Conservation (phyloP, 768 basidiomycete species). For the Tricholoma sp. region DNA sequence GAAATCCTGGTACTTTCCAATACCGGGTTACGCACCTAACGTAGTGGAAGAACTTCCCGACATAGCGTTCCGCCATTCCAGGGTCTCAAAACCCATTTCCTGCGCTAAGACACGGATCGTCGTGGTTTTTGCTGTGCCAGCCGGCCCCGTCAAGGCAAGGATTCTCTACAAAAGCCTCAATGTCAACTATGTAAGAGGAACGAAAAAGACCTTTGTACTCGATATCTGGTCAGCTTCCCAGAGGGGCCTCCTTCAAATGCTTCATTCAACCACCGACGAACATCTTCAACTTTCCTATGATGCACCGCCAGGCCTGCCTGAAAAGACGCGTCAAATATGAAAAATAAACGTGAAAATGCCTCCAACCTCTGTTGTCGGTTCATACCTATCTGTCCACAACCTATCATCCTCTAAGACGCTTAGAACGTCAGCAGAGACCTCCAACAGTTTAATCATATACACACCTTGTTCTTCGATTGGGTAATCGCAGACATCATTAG, state of each 20-base stretch:
- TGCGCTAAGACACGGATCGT: slow-evolving; percentile 70
- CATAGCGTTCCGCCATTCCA: slow-evolving; percentile 79
- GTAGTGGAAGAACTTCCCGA: slow-evolving; percentile 38
- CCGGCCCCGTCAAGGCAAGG: slow-evolving; percentile 80
- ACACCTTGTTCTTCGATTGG: slow-evolving; percentile 4
- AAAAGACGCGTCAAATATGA: background rate
- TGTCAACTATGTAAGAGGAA: background rate
- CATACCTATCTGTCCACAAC: slow-evolving; percentile 63
- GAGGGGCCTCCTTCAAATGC: slow-evolving; percentile 66
- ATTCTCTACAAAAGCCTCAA: slow-evolving; percentile 51
- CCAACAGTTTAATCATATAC: background rate
- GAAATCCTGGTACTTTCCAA: background rate
- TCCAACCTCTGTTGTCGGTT: slow-evolving; percentile 53
- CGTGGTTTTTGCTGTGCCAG: slow-evolving; percentile 88
- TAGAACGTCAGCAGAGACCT: background rate
- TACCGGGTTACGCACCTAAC: slow-evolving; percentile 13
- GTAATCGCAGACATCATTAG: background rate
- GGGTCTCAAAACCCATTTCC: slow-evolving; percentile 72
- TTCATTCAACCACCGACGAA: slow-evolving; percentile 69
- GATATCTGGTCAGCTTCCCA: slow-evolving; percentile 63
- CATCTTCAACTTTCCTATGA: slow-evolving; percentile 71
- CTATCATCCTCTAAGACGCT: slow-evolving; percentile 25
- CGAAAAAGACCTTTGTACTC: slow-evolving; percentile 42
- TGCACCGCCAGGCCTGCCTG: slow-evolving; percentile 81
- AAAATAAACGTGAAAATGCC: background rate